Evolutionary conservation across 2,329 filamentous ascomycete genomes (phyloP), one percentile per base, ranked within the genome.

Genomic region (Coniochaeta sp.): DNA sequence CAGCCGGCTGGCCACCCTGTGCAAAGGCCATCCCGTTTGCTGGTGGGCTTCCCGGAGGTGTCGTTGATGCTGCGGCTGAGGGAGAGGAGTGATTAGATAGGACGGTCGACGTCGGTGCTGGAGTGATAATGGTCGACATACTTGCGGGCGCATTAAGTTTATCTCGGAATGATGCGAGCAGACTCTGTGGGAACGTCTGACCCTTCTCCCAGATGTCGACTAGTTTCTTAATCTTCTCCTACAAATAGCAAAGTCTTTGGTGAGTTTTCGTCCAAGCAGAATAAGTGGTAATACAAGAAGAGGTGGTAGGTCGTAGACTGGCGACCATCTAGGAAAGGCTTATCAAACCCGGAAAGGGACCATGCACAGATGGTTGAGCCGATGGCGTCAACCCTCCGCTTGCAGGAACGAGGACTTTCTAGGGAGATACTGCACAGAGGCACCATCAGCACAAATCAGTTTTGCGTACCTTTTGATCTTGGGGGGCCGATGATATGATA

Each of bases 181-280:
- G 86, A 51, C 84, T 70, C 38, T 78, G 67, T 24, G 94, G 91
- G 69, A 99, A 97, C 20, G 91, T 97, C 66, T 87, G 86, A 58
- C 89, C 90, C 65, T 94, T 94, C 67, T 96, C 91, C 94, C 94
- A 99, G 60, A 99, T 99, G 67, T 96, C 91, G 72, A 97, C 77
- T 61, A 99, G 81, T 69, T 97, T 97, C 67, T 79, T 85, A 70
- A 97, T 92, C 76, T 96, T 97, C 68, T 95, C 90, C 88, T 94
- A 86, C 76, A 84, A 67, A 59, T 66, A 57, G 64, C 38, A 26
- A 42, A 42, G 18, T 66, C 61, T 60, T 60, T 65, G 64, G 75
- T 78, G 67, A 70, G 69, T 66, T 56, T 58, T 31, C 53, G 38
- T 57, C 51, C 60, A 58, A 54, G 6, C 38, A 42, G n/a, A 55